Percentiles rank a stretch among this genome's conserved stretches.
Conservation (phyloP, 805 yeast genomes). For the Komagataella pastoris region DNA sequence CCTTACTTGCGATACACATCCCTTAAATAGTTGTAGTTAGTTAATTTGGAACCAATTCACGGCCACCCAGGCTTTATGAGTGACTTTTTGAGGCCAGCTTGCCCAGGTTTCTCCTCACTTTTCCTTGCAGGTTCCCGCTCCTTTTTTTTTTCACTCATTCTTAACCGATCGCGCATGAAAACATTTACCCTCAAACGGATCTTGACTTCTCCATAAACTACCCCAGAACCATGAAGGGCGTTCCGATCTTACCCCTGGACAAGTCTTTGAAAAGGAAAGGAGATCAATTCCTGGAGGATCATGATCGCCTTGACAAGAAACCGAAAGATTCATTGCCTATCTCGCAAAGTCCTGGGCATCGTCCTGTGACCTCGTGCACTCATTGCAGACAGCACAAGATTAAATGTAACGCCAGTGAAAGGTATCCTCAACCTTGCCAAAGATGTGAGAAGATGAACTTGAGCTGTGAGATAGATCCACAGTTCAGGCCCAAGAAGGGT, state of each 20-base stretch:
- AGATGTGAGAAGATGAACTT: conserved; percentile 73
- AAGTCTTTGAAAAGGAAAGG: background rate
- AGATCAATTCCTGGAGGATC: background rate
- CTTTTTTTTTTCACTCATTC: background rate
- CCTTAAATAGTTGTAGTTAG: conserved; percentile 6
- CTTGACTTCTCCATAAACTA: background rate
- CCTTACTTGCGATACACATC: conserved; percentile 77
- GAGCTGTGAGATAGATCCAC: conserved; percentile 81
- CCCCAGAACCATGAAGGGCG: background rate
- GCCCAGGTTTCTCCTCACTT: background rate
- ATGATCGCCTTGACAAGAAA: background rate
- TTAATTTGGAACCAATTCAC: background rate
- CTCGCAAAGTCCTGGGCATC: conserved; percentile 36
- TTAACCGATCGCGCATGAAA: background rate
- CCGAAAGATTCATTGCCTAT: background rate
- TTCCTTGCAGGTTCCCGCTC: too few relatives aligned
- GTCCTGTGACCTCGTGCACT: conserved; percentile 89
- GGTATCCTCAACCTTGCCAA: conserved; percentile 70
- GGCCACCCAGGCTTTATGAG: background rate
- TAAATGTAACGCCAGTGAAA: conserved; percentile 81
- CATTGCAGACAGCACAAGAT: conserved; percentile 93
- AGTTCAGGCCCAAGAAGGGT: conserved; percentile 83
- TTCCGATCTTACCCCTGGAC: background rate
- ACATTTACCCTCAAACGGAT: background rate
- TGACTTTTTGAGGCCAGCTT: background rate